These are phyloP conservation scores for Cordia subcordata DNA, from an alignment of 257 asterid species.

Conservation along the genomic window DNA sequence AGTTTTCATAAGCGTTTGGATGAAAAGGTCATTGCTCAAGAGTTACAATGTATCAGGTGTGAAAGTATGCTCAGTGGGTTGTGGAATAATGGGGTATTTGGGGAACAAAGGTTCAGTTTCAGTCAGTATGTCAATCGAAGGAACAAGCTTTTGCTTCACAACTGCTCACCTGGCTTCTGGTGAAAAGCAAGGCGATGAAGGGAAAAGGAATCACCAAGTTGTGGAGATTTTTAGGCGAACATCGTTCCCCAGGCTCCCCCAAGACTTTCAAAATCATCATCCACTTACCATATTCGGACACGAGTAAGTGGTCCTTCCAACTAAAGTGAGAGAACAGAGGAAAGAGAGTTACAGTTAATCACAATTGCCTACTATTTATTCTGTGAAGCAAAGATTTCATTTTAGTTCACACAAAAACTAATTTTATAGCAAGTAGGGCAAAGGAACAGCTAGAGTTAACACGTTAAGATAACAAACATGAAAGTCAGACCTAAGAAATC, in stretches of 20 bases:
- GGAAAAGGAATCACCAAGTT: constrained; percentile 77
- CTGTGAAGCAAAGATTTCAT: not conserved
- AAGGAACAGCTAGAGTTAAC: no score
- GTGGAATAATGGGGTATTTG: constrained; percentile 93
- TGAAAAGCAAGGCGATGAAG: constrained; percentile 91
- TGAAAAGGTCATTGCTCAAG: constrained; percentile 55
- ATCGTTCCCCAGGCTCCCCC: constrained; percentile 47
- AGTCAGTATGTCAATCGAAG: constrained; percentile 68
- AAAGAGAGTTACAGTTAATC: not conserved
- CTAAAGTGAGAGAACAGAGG: not conserved
- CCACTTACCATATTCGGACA: constrained; percentile 86
- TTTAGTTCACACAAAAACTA: not conserved
- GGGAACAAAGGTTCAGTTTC: constrained; percentile 91
- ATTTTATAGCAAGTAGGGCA: no score
- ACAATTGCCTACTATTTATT: no score
- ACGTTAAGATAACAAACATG: not conserved
- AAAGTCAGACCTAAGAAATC: not conserved
- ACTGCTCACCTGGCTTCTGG: constrained; percentile 96
- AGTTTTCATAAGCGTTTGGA: constrained; percentile 88
- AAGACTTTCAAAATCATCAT: constrained; percentile 35
- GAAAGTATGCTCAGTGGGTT: constrained; percentile 74
- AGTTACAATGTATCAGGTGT: constrained; percentile 47
- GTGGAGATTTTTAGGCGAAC: constrained; percentile 78
- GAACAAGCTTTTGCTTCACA: constrained; percentile 82
- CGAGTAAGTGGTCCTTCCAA: constrained; percentile 56